Base-by-base conservation (phyloP, 2,329 filamentous ascomycete species). In the Massarina eburnea region DNA sequence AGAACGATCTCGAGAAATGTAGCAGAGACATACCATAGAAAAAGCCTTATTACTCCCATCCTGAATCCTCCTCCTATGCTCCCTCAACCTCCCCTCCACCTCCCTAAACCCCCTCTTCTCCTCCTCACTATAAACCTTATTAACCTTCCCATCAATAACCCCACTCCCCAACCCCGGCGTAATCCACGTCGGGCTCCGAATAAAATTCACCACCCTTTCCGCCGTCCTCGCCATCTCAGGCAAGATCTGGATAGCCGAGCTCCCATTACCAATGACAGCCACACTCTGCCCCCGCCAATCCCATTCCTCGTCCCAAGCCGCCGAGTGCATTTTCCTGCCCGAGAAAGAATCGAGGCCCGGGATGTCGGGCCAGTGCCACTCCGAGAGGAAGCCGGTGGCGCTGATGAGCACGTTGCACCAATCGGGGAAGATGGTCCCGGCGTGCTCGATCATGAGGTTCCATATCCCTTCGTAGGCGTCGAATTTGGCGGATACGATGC, bases 391-490 rank as follows among this genome's bases (percentile, higher is more conserved):
- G 3, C 45, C 48, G 3, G 45, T 36, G 17, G 22, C 60, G n/a
- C 51, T 57, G 24, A 73, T 54, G 10, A 72, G 45, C 18, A 72
- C 59, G 42, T 73, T 61, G 18, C 58, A 55, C 14, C 56, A 48
- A 34, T 69, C 66, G 5, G 57, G 46, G 21, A 57, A 56, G 4
- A 58, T 49, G 4, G 52, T 43, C 36, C 59, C 60, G 6, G 55
- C 45, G 19, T 63, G 52, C 29, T 61, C 34, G 20, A 74, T 56
- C 15, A 46, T 54, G 10, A 74, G 43, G 18, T 64, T 56, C 72
- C 73, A 75, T 39, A 64, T 58, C 2, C 59, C 66, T 14, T 52
- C 30, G 0, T 59, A 51, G 22, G 70, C 63, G 22, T 69, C 43
- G 67, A 69, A 74, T 2, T 45, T 40, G 1, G 68, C 63, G 20